phyloP scores from a whole-genome alignment of 2,329 filamentous ascomycete species.

The Aspergillus sp. region DNA sequence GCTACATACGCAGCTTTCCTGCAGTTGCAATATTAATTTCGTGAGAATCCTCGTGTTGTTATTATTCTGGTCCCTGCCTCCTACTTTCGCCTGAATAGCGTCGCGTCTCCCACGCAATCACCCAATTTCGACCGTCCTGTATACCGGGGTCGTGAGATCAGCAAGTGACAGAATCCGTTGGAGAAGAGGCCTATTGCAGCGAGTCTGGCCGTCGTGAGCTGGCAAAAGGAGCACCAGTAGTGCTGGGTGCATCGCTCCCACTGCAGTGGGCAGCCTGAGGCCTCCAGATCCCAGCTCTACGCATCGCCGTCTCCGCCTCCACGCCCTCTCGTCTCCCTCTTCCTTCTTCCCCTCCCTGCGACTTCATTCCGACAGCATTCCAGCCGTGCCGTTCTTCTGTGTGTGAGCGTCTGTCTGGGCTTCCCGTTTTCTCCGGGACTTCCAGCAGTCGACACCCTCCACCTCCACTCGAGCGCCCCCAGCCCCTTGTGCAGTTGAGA shows the following conservation, averaged over 20 bases:
- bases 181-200: constrained; percentile 8
- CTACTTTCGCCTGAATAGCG: neutral
- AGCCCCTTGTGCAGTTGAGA: constrained; percentile 11
- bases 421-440: constrained; percentile 16
- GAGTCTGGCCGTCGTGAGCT: constrained; percentile 1
- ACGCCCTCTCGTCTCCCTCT: constrained; percentile 12
- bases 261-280: constrained; percentile 18
- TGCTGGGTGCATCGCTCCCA: neutral
- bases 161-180: neutral
- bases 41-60: neutral
- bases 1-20: neutral
- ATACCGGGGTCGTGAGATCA: constrained; percentile 6
- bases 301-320: constrained; percentile 15
- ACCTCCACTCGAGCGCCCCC: constrained; percentile 3
- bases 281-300: constrained; percentile 9
- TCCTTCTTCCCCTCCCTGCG: constrained; percentile 9
- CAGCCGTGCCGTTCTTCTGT: constrained; percentile 8
- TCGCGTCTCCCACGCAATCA: neutral
- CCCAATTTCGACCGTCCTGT: neutral
- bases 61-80: neutral
- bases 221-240: constrained; percentile 2
- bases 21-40: neutral
- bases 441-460: constrained; percentile 18
- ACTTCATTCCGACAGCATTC: constrained; percentile 6
- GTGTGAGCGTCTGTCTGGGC: constrained; percentile 19